These are phyloP conservation scores for Aspergillus kassunensis DNA, from an alignment of 495 filamentous ascomycete genomes.

Conservation along the genomic window DNA sequence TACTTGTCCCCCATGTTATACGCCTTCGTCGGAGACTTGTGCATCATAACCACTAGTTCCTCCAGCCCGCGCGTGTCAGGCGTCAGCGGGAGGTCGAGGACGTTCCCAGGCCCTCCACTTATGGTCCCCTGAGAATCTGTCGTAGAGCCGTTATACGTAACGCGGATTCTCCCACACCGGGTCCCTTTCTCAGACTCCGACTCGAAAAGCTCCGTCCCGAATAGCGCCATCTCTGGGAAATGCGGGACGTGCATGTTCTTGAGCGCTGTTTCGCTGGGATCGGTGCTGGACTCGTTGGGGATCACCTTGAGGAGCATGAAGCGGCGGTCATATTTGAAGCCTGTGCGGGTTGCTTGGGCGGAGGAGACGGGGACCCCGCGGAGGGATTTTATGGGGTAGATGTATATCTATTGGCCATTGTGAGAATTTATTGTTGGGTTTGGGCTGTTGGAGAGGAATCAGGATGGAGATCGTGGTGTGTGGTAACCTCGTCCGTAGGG, in stretches of 20 bases:
- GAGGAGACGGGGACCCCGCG: constrained; percentile 55
- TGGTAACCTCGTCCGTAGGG: background rate
- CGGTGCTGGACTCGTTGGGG: constrained; percentile 17
- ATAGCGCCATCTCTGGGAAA: constrained; percentile 64
- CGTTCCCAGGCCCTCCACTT: background rate
- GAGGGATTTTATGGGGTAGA: constrained; percentile 87
- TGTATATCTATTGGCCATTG: constrained; percentile 58
- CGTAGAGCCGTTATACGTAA: background rate
- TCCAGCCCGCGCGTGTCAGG: constrained; percentile 51
- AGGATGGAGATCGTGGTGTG: background rate
- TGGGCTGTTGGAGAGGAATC: background rate
- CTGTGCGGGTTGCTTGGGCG: constrained; percentile 58
- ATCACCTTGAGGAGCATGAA: constrained; percentile 70
- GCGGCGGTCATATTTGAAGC: constrained; percentile 69
- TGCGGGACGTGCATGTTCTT: constrained; percentile 66
- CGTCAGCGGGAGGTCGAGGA: constrained; percentile 58
- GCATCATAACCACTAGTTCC: constrained; percentile 54
- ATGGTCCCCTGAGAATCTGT: background rate
- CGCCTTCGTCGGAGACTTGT: constrained; percentile 57
- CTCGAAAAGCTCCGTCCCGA: constrained; percentile 54
- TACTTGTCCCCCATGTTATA: constrained; percentile 64
- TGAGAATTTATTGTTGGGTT: background rate
- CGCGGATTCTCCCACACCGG: background rate
- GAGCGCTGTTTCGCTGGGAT: constrained; percentile 16
- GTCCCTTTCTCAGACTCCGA: constrained; percentile 15